Base-by-base conservation (phyloP, 345 rosid genomes). In the Cardamine chenopodiifolia region DNA sequence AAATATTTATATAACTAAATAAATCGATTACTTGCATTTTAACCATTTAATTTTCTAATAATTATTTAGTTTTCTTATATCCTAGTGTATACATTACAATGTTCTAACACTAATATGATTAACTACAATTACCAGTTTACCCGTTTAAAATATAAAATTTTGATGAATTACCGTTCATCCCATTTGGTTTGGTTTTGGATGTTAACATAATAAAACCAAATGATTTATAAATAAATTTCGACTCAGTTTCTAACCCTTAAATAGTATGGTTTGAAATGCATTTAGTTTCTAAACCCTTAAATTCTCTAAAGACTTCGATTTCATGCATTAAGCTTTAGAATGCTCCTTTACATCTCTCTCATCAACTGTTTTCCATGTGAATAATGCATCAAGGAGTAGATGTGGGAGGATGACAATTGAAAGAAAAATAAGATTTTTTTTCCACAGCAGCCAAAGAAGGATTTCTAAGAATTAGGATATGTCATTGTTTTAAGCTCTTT, bases 301-400 rank as follows among this genome's bases (percentile, higher is more conserved):
- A 7, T 45, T 7, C 20, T 45, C 20, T 17, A 45, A 17, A 45
- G 11, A 45, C 10, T 45, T 45, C 2, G 13, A 48, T 19, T 66
- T 49, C 42, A 26, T 17, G 49, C 34, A 42, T 44, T 20, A 13
- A 42, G 32, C 32, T 70, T 25, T 40, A 7, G 0, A 57, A n/a
- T 28, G 31, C 54, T 28, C 5, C 18, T 19, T 59, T 23, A 20
- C 18, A 44, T 19, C 42, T 19, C 29, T 44, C 26, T 25, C n/a
- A 45, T 29, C 29, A 49, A 12, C 8, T 67, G n/a, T 67, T 71
- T 70, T 47, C 58, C 18, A 60, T 71, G 75, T 60, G 59, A 20
- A 20, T 34, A 37, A 19, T 60, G 67, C 74, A 70, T 20, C 18
- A 31, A 59, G 6, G 25, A 61, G 60, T 23, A 49, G 52, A 28